Base-by-base conservation (phyloP, 2,329 filamentous ascomycete genomes). In the Penicillium frequentans region DNA sequence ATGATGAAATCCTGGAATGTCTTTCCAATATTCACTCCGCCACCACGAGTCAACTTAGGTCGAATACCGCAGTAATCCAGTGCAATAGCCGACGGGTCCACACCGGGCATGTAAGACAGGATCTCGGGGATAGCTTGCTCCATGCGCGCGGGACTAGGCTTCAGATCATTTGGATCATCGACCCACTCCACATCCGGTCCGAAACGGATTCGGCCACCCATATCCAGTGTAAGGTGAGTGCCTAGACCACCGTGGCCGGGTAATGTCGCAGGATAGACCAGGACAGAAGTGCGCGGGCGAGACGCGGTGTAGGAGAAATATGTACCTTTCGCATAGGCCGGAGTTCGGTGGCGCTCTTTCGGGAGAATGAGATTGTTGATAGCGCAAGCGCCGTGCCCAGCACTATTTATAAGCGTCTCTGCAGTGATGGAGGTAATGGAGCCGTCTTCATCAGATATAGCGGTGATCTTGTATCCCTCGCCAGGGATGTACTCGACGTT, bases 121-220 rank as follows among this genome's bases (percentile, higher is more conserved):
- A 99, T 97, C 68, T 91, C 90, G 11, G 79, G 79, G 0, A 96
- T 73, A 0, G 93, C 93, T 39, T 84, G 80, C 1, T 77, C 72
- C 54, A 96, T 77, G 13, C 90, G 81, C 23, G 79, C 79, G 1
- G 80, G 76, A 63, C 85, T 91, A 16, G 90, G 88, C 1, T 80
- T 79, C n/a, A 96, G 80, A 67, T 96, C 86, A 9, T 77, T 75
- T 0, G 91, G 86, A 1, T 81, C 77, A 49, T 88, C 84, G 0
- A 96, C 88, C 95, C 95, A 98, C 73, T 98, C 91, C 14, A 97
- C 90, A 70, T 99, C 95, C 0, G 95, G 95, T 0, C 95, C 95
- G 73, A 99, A 99, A 37, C 91, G 88, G 44, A 98, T 83, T 1
- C 90, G 85, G 0, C 93, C 93, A 0, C 81, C 84, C 76, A 98